Base-by-base conservation (phyloP, 495 filamentous ascomycete species). In the Daldinia decipiens region DNA sequence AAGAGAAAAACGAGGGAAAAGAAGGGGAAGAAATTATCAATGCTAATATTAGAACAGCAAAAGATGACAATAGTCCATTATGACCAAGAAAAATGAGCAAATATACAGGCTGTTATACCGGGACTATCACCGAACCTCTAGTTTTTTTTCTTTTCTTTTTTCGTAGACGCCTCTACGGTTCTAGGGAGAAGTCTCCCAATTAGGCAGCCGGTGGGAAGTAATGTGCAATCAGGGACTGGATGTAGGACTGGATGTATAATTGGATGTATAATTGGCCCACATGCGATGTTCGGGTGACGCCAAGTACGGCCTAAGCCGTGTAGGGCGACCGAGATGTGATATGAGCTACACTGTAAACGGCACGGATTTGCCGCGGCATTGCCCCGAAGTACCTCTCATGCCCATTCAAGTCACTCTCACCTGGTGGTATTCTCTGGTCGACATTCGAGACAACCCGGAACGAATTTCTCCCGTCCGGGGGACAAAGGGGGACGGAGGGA, bases 141-240 rank as follows among this genome's bases (percentile, higher is more conserved):
- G 15, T n/a, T 13, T 45, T 45, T 59, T 59, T 36, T 47, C 7
- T 13, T 45, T 45, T 59, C 43, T 36, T 47, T 40, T 39, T 40
- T 60, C 61, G 50, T 65, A 54, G 52, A 68, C 64, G 53, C 65
- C 60, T 68, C 45, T 64, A 40, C n/a, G 34, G 45, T 50, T 39
- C 39, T 64, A 62, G 59, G 59, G 70, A 65, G 60, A 54, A 58
- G 6, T 27, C 5, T 50, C 54, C 70, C 54, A 50, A 73, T 73
- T 65, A 73, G 70, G 70, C 70, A 73, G 70, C 70, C 70, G 70
- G 70, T 73, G 70, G 70, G 52, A 58, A 55, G 29, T 65, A 72
- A 43, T 68, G 65, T 68, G 61, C 70, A 73, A 73, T 73, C 70
- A 73, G 65, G 17, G 13, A 52, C 31, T 62, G 57, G 50, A 56